Evolutionary conservation across 139 green algal genomes (phyloP).

Genomic region (Tetraselmis striata): DNA sequence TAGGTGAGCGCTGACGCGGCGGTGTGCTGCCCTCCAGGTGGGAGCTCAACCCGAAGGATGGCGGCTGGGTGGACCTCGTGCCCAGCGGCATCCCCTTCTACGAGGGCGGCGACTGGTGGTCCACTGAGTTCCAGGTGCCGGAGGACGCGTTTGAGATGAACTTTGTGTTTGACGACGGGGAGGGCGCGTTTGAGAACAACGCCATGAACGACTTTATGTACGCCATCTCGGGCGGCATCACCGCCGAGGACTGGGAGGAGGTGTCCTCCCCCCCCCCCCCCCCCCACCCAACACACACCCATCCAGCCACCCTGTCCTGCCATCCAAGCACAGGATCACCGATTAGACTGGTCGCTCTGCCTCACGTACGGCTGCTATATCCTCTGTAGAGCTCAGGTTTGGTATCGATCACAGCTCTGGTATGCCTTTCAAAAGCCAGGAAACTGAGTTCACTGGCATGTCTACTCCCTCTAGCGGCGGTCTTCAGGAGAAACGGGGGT

Average conservation of each 20-base stretch:
- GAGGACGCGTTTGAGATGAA: slow-evolving; percentile 68
- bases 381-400: no score
- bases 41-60: slow-evolving; percentile 39
- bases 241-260: slow-evolving; percentile 47
- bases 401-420: no score
- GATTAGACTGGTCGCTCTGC: no score
- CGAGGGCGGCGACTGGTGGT: slow-evolving; percentile 12
- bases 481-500: no score
- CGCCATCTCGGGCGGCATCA: slow-evolving; percentile 29
- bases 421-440: no score
- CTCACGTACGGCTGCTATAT: no score
- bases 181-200: slow-evolving; percentile 52
- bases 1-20: no score
- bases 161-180: slow-evolving; percentile 66
- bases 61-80: slow-evolving; percentile 35
- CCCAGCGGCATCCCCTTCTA: slow-evolving; percentile 31
- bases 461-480: no score
- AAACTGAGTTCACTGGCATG: no score
- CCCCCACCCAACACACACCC: no score
- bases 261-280: neutral
- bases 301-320: no score
- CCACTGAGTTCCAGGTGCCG: slow-evolving; percentile 33
- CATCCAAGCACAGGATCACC: no score
- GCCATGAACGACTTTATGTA: slow-evolving; percentile 16
- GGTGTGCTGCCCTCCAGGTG: slow-evolving; percentile 28